Evolutionary conservation across 257 asterid genomes (phyloP).

Genomic region (Fraxinus anomala): DNA sequence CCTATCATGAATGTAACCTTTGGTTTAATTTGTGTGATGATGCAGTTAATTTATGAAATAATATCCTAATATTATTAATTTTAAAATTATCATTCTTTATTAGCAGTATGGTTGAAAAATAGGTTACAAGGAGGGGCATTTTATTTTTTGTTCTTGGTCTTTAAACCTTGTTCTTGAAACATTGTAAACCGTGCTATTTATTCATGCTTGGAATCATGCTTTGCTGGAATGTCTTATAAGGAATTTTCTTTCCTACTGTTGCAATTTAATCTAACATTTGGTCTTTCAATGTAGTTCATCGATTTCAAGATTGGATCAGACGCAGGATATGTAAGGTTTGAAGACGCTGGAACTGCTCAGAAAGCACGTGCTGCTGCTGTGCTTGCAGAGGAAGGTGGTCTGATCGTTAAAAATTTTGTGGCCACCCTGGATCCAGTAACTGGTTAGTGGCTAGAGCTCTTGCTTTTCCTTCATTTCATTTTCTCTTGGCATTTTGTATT

Average conservation of each 20-base stretch:
- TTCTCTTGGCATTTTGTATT: neutral
- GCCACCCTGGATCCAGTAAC: conserved; percentile 81
- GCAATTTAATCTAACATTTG: neutral
- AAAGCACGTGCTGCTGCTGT: conserved; percentile 94
- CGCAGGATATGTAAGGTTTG: conserved; percentile 85
- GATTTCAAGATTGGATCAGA: conserved; percentile 76
- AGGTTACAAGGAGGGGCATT: neutral
- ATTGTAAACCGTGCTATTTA: neutral
- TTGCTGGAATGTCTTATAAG: neutral
- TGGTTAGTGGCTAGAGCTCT: conserved; percentile 48
- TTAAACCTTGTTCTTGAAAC: neutral
- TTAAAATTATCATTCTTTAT: neutral
- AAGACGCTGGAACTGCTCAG: conserved; percentile 72
- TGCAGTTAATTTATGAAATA: neutral
- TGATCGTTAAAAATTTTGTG: conserved; percentile 72
- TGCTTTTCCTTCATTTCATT: neutral
- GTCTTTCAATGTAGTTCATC: conserved; percentile 51
- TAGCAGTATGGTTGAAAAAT: neutral
- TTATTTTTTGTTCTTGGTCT: neutral
- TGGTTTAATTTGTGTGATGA: neutral
- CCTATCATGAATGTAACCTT: neutral
- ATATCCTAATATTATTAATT: neutral
- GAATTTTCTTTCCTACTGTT: neutral
- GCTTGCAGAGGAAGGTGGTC: conserved; percentile 84
- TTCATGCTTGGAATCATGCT: neutral